phyloP scores from a whole-genome alignment of 2,329 filamentous ascomycete genomes.

The Ceratocystis alfenasii region DNA sequence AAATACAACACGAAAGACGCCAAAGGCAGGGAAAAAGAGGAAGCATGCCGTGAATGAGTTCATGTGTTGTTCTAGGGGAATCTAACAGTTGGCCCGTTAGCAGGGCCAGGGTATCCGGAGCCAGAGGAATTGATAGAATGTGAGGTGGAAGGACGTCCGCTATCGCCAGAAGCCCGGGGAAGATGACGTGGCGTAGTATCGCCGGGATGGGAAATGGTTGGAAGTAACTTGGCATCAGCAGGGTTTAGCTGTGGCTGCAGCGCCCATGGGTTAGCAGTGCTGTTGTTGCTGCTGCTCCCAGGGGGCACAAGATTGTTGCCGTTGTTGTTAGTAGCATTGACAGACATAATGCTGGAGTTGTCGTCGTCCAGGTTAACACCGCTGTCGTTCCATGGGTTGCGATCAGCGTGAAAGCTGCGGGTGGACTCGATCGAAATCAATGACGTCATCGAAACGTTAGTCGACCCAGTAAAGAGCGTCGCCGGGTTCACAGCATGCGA shows the following conservation, averaged over 20 bases:
- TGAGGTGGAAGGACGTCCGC: slow-evolving; percentile 83
- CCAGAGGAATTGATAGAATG: slow-evolving; percentile 65
- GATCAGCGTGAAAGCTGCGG: slow-evolving; percentile 77
- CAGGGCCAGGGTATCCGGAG: slow-evolving; percentile 82
- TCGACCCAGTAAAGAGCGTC: slow-evolving; percentile 85
- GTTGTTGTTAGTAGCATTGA: slow-evolving; percentile 11
- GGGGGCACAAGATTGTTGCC: slow-evolving; percentile 14
- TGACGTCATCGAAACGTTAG: slow-evolving; percentile 85
- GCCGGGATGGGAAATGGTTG: slow-evolving; percentile 55
- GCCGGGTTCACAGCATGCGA: slow-evolving; percentile 61
- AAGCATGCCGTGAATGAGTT: slow-evolving; percentile 26
- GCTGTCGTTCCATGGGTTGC: slow-evolving; percentile 96
- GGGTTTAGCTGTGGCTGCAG: slow-evolving; percentile 53
- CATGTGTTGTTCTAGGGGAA: slow-evolving; percentile 32
- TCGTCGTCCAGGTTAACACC: slow-evolving; percentile 89
- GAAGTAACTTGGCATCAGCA: slow-evolving; percentile 49
- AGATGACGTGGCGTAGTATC: slow-evolving; percentile 76
- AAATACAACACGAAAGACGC: slow-evolving; percentile 36
- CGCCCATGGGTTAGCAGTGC: slow-evolving; percentile 52
- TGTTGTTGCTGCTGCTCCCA: slow-evolving; percentile 19
- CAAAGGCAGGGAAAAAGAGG: no score
- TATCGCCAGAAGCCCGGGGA: slow-evolving; percentile 75
- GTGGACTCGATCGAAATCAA: slow-evolving; percentile 93
- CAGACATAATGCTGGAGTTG: slow-evolving; percentile 21
- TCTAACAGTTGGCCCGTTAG: slow-evolving; percentile 70